These are phyloP conservation scores for Pseudogymnoascus sp. DNA, from an alignment of 2,329 filamentous ascomycete species.

Conservation along the genomic window DNA sequence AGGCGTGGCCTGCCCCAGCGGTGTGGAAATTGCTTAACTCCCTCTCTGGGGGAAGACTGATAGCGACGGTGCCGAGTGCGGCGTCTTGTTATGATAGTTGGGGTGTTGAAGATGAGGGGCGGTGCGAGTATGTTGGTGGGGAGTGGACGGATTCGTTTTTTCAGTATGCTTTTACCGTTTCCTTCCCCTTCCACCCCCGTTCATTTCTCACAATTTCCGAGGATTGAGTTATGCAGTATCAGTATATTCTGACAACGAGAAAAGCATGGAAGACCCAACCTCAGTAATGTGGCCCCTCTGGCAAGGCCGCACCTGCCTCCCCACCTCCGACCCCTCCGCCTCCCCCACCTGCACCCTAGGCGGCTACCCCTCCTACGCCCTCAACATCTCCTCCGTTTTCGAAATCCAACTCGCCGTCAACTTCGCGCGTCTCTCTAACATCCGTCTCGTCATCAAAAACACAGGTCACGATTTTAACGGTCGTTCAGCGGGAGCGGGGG, in stretches of 20 bases:
- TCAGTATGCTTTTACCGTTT: constrained; percentile 24
- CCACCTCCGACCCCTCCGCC: constrained; percentile 25
- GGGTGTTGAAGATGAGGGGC: constrained; percentile 23
- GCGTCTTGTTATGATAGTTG: constrained; percentile 34
- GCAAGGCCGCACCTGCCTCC: constrained; percentile 34
- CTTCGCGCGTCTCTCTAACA: constrained; percentile 35
- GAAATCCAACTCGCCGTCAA: constrained; percentile 38
- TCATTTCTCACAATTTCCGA: constrained; percentile 23
- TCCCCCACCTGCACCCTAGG: constrained; percentile 11
- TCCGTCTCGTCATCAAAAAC: constrained; percentile 26
- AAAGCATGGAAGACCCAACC: constrained; percentile 31
- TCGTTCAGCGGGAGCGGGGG: constrained; percentile 36
- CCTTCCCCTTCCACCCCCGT: constrained; percentile 14
- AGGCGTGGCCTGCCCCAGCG: constrained; percentile 38
- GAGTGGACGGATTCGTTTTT: constrained; percentile 30
- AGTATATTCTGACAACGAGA: too few species aligned
- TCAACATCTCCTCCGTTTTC: constrained; percentile 30
- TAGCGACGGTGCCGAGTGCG: constrained; percentile 37
- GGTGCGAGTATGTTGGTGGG: constrained; percentile 28
- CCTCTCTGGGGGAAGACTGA: constrained; percentile 34
- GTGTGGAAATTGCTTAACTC: constrained; percentile 41
- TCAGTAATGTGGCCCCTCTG: constrained; percentile 40
- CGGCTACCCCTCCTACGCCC: constrained; percentile 22
- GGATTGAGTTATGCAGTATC: too few species aligned
- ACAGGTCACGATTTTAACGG: constrained; percentile 30